Evolutionary conservation across 306 rosid genomes (phyloP).

Genomic region (Corylus avellana): DNA sequence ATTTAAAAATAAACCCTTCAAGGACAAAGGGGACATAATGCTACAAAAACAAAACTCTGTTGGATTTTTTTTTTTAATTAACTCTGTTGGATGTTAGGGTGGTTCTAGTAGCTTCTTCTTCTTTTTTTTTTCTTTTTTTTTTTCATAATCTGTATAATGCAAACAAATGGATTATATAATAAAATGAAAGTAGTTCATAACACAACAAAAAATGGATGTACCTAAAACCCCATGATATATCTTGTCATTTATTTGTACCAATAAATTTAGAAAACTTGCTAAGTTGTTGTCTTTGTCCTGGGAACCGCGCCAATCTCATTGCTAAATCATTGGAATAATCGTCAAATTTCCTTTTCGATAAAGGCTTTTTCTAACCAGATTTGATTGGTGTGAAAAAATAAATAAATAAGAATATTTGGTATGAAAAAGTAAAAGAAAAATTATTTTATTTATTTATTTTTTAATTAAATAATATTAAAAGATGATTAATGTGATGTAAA

Average conservation of each 20-base stretch:
- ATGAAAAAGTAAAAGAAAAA: no score
- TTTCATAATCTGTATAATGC: conserved; percentile 5
- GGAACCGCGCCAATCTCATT: conserved; percentile 28
- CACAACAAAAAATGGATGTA: conserved; percentile 33
- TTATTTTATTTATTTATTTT: no score
- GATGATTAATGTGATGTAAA: no score
- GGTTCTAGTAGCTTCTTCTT: conserved; percentile 29
- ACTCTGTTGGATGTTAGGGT: conserved; percentile 33
- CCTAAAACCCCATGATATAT: conserved; percentile 31
- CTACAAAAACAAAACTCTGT: conserved; percentile 24
- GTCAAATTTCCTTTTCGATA: not conserved
- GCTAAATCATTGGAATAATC: conserved; percentile 17
- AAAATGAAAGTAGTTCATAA: conserved; percentile 35
- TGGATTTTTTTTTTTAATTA: conserved; percentile 3
- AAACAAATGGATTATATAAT: conserved; percentile 10
- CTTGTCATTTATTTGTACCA: conserved; percentile 32
- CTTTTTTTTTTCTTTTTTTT: not conserved
- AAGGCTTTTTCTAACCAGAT: not conserved
- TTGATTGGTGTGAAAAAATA: no score
- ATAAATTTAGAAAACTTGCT: conserved; percentile 12
- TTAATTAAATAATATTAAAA: no score
- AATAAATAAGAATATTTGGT: no score
- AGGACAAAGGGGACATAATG: conserved; percentile 34
- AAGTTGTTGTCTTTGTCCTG: conserved; percentile 23
- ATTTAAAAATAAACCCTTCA: conserved; percentile 5